Conservation (phyloP, 192 early-diverging fungal genomes). For the Rhizophagus sp. region DNA sequence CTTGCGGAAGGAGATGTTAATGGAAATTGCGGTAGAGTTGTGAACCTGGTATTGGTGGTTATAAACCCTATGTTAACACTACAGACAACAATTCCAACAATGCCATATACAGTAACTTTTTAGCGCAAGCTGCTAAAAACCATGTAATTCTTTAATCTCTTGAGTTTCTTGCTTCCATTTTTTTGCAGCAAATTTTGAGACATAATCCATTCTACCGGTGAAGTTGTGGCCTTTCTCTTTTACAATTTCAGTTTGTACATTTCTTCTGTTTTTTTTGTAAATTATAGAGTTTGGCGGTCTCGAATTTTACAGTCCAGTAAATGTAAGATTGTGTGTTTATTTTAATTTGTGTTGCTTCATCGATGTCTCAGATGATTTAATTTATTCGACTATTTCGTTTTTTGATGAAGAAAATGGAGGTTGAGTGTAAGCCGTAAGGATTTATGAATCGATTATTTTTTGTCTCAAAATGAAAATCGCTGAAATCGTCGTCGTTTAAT, state of each 20-base stretch:
- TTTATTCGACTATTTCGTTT: constrained; percentile 16
- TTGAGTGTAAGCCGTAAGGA: not conserved
- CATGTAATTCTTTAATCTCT: constrained; percentile 14
- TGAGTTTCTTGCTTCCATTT: constrained; percentile 14
- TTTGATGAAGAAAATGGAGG: not conserved
- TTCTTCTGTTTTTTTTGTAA: constrained; percentile 16
- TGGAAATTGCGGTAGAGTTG: not conserved
- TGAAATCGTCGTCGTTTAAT: too few species aligned
- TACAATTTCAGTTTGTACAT: constrained; percentile 23
- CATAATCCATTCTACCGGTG: constrained; percentile 13
- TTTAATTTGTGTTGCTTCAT: not conserved
- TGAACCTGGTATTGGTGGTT: not conserved
- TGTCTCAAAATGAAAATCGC: too few species aligned
- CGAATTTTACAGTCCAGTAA: constrained; percentile 18
- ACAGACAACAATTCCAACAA: too few species aligned
- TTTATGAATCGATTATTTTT: constrained; percentile 3
- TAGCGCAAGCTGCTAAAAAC: not conserved
- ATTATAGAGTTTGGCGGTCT: constrained; percentile 18
- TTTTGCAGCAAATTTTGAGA: constrained; percentile 10
- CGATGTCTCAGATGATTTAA: constrained; percentile 6
- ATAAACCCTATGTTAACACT: too few species aligned
- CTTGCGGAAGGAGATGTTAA: too few species aligned
- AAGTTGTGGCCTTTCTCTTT: not conserved
- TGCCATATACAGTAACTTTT: constrained; percentile 4
- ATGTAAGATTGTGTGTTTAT: constrained; percentile 15